Conservation (phyloP, 805 yeast species). For the Ogataea pilisensis region DNA sequence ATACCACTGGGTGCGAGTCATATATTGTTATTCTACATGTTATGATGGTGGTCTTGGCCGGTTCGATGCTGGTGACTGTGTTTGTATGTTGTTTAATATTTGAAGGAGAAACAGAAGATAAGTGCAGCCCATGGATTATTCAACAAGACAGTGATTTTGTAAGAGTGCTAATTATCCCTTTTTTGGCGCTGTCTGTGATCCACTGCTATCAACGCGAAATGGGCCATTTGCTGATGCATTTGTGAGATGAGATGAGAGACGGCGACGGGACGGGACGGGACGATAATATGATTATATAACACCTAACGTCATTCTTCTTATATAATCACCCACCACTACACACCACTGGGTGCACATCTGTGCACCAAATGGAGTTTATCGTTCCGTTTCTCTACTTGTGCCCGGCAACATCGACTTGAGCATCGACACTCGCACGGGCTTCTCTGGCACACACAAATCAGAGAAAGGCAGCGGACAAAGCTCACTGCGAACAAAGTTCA, state of each 20-base stretch:
- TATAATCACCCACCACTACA: no score
- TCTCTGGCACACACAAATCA: no score
- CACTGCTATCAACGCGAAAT: slow-evolving; percentile 11
- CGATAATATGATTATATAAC: no score
- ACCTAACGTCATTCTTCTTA: no score
- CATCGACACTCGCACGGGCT: no score
- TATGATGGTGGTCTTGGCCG: slow-evolving; percentile 10
- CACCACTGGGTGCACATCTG: no score
- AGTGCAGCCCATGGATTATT: slow-evolving; percentile 17
- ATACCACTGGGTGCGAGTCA: background rate
- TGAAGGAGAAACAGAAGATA: slow-evolving; percentile 3
- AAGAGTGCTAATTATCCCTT: slow-evolving; percentile 11
- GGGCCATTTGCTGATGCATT: slow-evolving; percentile 8
- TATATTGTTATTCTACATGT: slow-evolving; percentile 13
- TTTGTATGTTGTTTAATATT: slow-evolving; percentile 12
- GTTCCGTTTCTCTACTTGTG: slow-evolving; percentile 11
- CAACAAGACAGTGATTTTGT: slow-evolving; percentile 8
- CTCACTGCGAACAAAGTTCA: no score
- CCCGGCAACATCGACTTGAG: no score
- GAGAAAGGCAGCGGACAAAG: no score
- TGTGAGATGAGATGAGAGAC: background rate
- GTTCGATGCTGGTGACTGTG: slow-evolving; percentile 16
- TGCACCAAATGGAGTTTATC: slow-evolving; percentile 12
- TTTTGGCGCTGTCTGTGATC: slow-evolving; percentile 13
- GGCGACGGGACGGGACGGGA: no score